Base-by-base conservation (phyloP, 805 yeast genomes). In the Myxozyma melibiosi region DNA sequence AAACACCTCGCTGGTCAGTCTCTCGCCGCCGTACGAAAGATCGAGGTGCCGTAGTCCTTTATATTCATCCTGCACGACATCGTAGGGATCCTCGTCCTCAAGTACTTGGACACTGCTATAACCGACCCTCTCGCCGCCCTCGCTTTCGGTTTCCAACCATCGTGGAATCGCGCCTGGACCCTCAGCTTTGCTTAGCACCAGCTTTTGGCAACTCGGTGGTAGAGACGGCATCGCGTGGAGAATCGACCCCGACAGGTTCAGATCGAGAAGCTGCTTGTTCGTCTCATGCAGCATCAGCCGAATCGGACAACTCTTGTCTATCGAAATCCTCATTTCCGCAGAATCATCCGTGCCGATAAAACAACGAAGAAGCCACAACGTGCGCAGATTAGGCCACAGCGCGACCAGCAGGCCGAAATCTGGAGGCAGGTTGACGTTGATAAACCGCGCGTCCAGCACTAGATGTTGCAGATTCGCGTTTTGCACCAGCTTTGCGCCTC, bases 371-470 rank as follows among this genome's bases (percentile, higher is more conserved):
- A 45, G 40, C 40, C 50, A 49, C 16, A 54, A 38, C 9, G 38
- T 18, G 13, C 28, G 38, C 20, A 54, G 20, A 40, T 47, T 54
- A 4, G 58, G 58, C 44, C 51, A 33, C 40, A 47, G 16, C 2
- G 33, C 27, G 3, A 54, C 37, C 18, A 54, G 22, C 25, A 20
- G 42, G 46, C 49, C 42, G 24, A 54, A 46, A 2, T 43, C 51
- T 34, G 37, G 6, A 28, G 41, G 38, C 20, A 44, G 18, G 43
- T 28, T 4, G 22, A 54, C 16, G 9, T 27, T 13, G 41, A 34
- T n/a, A 9, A 46, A 24, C 35, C 45, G 16, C 18, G 42, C 30
- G 24, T 38, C 38, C 35, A 45, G 22, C 25, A 34, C 50, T 5
- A 45, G 34, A 9, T 34, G 13, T 14, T 24, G 50, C 40, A 45